These are phyloP conservation scores for Chlorophyllum brunneum DNA, from an alignment of 768 basidiomycete genomes.

Conservation along the genomic window DNA sequence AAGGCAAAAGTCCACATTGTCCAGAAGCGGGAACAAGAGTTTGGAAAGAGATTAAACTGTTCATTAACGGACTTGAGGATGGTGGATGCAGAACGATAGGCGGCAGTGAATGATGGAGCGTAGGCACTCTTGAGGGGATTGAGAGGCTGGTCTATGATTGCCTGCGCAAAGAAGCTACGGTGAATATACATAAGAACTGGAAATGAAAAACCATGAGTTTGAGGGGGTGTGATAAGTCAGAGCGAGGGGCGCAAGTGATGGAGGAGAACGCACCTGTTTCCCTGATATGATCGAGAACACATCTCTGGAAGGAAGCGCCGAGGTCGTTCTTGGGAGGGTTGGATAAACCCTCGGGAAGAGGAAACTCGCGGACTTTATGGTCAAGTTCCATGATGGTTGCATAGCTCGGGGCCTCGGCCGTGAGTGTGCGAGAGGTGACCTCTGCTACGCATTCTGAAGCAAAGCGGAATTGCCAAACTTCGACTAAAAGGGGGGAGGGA, in stretches of 20 bases:
- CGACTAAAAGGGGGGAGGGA: slow-evolving; percentile 33
- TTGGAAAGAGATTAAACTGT: slow-evolving; percentile 44
- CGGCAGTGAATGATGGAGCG: slow-evolving; percentile 60
- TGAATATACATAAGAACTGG: slow-evolving; percentile 62
- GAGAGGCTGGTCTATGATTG: slow-evolving; percentile 60
- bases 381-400: slow-evolving; percentile 65
- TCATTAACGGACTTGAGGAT: slow-evolving; percentile 49
- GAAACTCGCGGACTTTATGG: slow-evolving; percentile 63
- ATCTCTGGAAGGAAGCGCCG: slow-evolving; percentile 37
- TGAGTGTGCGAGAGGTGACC: slow-evolving; percentile 56
- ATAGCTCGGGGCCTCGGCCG: slow-evolving; percentile 61
- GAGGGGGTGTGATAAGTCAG: background rate
- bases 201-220: background rate
- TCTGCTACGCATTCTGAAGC: slow-evolving; percentile 63
- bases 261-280: slow-evolving; percentile 35
- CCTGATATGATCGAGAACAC: slow-evolving; percentile 44
- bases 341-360: slow-evolving; percentile 44
- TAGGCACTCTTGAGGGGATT: slow-evolving; percentile 67
- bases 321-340: slow-evolving; percentile 29
- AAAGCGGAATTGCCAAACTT: slow-evolving; percentile 61
- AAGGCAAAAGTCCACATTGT: slow-evolving; percentile 60
- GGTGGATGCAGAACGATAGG: slow-evolving; percentile 54
- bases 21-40: slow-evolving; percentile 54
- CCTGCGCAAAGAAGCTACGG: slow-evolving; percentile 67
- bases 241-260: background rate